Base-by-base conservation (phyloP, 371 early-diverging fungal genomes). In the Mucor indicus region DNA sequence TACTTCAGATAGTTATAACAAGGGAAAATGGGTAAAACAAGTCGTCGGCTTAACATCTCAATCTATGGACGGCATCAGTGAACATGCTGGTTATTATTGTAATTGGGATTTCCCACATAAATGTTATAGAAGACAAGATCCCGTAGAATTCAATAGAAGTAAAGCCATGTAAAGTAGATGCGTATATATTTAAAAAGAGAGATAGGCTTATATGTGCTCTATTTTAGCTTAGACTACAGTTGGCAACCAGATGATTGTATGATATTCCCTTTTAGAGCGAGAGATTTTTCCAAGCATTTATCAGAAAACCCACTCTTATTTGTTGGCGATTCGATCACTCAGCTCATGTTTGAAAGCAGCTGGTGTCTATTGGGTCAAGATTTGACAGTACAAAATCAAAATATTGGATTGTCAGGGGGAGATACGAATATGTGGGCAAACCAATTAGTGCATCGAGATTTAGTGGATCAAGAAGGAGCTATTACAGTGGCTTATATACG, bases 311-410 rank as follows among this genome's bases (percentile, higher is more conserved):
- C 68, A 6, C 36, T 72, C 1, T 46, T 72, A 8, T 31, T 72
- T 21, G 65, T 72, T 10, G 68, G 72, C 12, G 70, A 70, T 29
- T 70, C 70, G 2, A 70, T 70, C 39, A 66, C 70, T 7, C 63
- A 70, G 33, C 44, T 70, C 3, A 66, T 66, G 52, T 70, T 51
- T 41, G 66, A 70, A 44, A 66, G 66, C 40, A 30, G 65, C 29
- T 44, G 48, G 32, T 70, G 70, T 23, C 24, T 63, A n/a, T 29
- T 66, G 25, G 70, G 66, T 0, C 36, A 57, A 24, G 43, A 66
- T 30, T 29, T 62, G 36, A 37, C 43, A 15, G 11, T 43, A 27
- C 39, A 56, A 44, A 31, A 25, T 9, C 22, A 29, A n/a, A 55
- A 62, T 12, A 50, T 44, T 8, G 25, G 43, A 11, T 27, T 51